Conservation (phyloP, 1,139 yeast genomes). For the Kodamaea arcana region DNA sequence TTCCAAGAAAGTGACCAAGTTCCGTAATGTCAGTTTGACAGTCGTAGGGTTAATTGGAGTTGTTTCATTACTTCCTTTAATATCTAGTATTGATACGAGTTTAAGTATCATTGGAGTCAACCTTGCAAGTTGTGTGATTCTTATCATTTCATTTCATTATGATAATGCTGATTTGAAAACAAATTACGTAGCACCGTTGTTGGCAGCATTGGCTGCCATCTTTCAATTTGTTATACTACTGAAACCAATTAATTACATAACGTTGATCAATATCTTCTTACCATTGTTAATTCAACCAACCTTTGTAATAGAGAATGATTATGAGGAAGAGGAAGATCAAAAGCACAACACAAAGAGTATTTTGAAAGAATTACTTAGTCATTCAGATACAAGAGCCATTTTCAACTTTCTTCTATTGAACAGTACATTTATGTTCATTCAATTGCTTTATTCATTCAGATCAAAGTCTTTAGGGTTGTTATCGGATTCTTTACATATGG, state of each 20-base stretch:
- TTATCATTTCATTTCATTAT: slow-evolving; percentile 22
- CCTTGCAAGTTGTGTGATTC: slow-evolving; percentile 20
- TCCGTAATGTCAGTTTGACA: slow-evolving; percentile 5
- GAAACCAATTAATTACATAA: slow-evolving; percentile 8
- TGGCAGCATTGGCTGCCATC: slow-evolving; percentile 17
- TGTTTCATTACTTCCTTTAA: slow-evolving; percentile 3
- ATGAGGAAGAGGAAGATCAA: background rate
- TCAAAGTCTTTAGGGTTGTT: slow-evolving; percentile 88
- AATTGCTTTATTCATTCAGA: slow-evolving; percentile 82
- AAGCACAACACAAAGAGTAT: slow-evolving; percentile 3
- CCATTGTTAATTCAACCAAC: slow-evolving; percentile 19
- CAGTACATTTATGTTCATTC: slow-evolving; percentile 91
- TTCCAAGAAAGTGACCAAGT: slow-evolving; percentile 9
- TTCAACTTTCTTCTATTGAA: slow-evolving; percentile 82
- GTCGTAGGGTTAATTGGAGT: slow-evolving; percentile 5
- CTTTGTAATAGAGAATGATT: background rate
- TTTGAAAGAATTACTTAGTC: slow-evolving; percentile 40
- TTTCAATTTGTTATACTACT: slow-evolving; percentile 22
- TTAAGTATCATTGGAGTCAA: slow-evolving; percentile 23
- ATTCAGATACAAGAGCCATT: slow-evolving; percentile 81
- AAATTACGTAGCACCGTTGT: slow-evolving; percentile 14
- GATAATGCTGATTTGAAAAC: slow-evolving; percentile 19
- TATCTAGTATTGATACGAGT: slow-evolving; percentile 9
- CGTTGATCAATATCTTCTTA: slow-evolving; percentile 12
- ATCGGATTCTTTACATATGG: slow-evolving; percentile 95